Evolutionary conservation across 2,329 filamentous ascomycete species (phyloP).

Genomic region (Penicillium sp.): DNA sequence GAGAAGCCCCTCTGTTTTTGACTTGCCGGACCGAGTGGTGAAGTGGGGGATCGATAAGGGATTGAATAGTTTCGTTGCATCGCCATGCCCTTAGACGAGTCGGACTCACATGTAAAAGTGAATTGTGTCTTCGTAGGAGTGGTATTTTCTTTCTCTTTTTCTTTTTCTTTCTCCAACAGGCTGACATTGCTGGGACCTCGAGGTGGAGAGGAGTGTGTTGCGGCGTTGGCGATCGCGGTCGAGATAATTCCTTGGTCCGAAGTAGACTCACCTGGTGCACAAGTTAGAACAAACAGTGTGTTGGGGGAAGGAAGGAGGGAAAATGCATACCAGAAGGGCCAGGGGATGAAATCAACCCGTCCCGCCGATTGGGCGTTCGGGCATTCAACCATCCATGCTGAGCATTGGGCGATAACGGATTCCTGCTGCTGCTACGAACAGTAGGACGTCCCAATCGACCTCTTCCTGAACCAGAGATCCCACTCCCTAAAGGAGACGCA

Average conservation of each 20-base stretch:
- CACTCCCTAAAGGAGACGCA: constrained; percentile 59
- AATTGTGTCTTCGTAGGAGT: constrained; percentile 81
- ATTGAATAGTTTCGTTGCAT: constrained; percentile 61
- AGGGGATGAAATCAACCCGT: constrained; percentile 48
- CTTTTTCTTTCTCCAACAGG: constrained; percentile 73
- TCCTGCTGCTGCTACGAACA: constrained; percentile 56
- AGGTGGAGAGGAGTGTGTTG: constrained; percentile 60
- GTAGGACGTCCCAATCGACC: constrained; percentile 72
- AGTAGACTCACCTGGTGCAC: constrained; percentile 35
- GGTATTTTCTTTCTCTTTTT: constrained; percentile 65
- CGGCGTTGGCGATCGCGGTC: constrained; percentile 84
- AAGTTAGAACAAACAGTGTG: constrained; percentile 13
- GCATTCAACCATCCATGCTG: constrained; percentile 56
- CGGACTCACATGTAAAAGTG: constrained; percentile 93
- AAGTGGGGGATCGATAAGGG: constrained; percentile 36
- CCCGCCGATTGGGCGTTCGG: constrained; percentile 51
- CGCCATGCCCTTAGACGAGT: constrained; percentile 74
- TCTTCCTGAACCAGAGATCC: constrained; percentile 80
- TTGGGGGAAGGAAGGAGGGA: too few relatives aligned
- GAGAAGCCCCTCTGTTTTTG: constrained; percentile 45
- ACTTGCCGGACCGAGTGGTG: constrained; percentile 34
- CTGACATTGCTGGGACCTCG: constrained; percentile 76
- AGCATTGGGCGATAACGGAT: constrained; percentile 60
- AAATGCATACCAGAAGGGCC: constrained; percentile 36
- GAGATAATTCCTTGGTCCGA: constrained; percentile 81